Base-by-base conservation (phyloP, 2,329 filamentous ascomycete genomes). In the Ambrosiella cleistominuta region DNA sequence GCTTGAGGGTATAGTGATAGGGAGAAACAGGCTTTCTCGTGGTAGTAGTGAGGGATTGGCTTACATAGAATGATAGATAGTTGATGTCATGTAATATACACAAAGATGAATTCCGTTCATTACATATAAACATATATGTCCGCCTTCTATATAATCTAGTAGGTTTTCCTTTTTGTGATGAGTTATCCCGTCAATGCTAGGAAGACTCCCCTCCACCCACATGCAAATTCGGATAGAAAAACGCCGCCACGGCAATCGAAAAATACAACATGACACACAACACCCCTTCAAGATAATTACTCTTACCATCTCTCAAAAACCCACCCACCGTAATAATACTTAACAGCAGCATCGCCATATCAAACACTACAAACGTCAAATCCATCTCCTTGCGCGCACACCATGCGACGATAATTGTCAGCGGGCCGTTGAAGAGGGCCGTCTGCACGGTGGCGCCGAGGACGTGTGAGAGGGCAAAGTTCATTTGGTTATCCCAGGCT, bases 391-490 rank as follows among this genome's bases (percentile, higher is more conserved):
- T 81, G 59, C 71, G 70, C 40, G 89, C 70, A 19, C 85, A 83
- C 89, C 90, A 96, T 50, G 85, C 87, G 54, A 94, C 84, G 42
- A 95, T 75, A 39, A 95, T 81, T 7, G 88, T 82, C 3, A 95
- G 76, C 0, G 90, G 89, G 0, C 83, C 88, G 67, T 94, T 95
- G 66, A 95, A 81, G 38, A 95, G 77, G 0, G 89, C 88, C 0
- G 90, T 96, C 70, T 95, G 90, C 60, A 95, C 84, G 0, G 86
- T 91, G 1, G 88, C 83, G 52, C 88, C 88, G 47, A 95, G 80
- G 57, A 93, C 86, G 68, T 95, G 88, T 50, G 86, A 85, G 35
- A 93, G 76, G 0, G 88, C 87, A 69, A 90, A 83, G 71, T 93
- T 93, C 76, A 90, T 88, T 67, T 85, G 82, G 66, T 86, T 81